Evolutionary conservation across 305 asterid genomes (phyloP).

Genomic region (Salvia sclarea): DNA sequence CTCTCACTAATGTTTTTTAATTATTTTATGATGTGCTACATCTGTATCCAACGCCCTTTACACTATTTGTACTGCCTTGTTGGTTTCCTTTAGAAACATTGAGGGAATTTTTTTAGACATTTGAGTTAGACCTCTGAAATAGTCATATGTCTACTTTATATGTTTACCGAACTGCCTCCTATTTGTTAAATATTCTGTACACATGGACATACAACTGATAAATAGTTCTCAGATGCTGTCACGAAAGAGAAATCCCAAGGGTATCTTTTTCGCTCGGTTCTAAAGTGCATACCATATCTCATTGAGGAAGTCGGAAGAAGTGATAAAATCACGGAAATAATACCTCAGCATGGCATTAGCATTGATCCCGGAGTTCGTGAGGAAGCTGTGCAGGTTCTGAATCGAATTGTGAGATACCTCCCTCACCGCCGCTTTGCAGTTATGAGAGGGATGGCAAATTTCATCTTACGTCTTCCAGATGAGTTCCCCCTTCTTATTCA

Average conservation of each 20-base stretch:
- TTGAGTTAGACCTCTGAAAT: constrained; percentile 18
- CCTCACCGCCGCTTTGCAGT: constrained; percentile 99
- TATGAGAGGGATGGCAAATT: constrained; percentile 98
- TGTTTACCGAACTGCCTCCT: constrained; percentile 26
- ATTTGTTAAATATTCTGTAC: constrained; percentile 29
- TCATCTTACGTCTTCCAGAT: constrained; percentile 90
- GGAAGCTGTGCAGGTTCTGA: constrained; percentile 97
- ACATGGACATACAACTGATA: constrained; percentile 37
- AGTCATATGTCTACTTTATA: constrained; percentile 28
- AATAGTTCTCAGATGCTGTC: constrained; percentile 72
- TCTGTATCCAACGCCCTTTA: constrained; percentile 17
- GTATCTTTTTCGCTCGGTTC: constrained; percentile 92
- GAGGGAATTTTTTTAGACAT: constrained; percentile 1
- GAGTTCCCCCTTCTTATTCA: constrained; percentile 99
- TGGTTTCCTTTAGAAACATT: constrained; percentile 24
- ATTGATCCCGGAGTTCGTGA: constrained; percentile 99
- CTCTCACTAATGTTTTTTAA: constrained; percentile 11
- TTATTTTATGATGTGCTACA: constrained; percentile 1
- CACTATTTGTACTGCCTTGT: constrained; percentile 25
- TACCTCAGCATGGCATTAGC: constrained; percentile 98
- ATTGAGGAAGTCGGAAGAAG: constrained; percentile 98
- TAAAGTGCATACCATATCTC: constrained; percentile 98
- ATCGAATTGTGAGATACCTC: constrained; percentile 85
- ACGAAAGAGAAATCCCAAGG: constrained; percentile 99
- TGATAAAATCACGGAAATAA: constrained; percentile 95